phyloP scores from a whole-genome alignment of 2,329 filamentous ascomycete species.

The Ascochyta fabae region DNA sequence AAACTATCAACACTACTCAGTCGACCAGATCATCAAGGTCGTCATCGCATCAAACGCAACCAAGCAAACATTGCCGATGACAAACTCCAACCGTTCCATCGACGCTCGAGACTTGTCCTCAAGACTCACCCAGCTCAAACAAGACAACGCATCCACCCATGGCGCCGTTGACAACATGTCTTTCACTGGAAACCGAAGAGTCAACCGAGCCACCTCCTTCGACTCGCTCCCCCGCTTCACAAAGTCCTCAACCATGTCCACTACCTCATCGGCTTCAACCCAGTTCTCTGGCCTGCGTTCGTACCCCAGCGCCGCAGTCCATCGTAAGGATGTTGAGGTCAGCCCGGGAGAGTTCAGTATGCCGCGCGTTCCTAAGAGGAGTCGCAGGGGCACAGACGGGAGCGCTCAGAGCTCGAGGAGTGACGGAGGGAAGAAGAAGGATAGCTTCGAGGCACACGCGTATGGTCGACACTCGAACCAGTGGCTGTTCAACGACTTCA shows the following conservation, averaged over 20 bases:
- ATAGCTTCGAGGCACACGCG: constrained; percentile 37
- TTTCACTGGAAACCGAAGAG: constrained; percentile 22
- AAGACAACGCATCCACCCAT: constrained; percentile 14
- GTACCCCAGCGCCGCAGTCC: constrained; percentile 22
- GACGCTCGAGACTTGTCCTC: constrained; percentile 36
- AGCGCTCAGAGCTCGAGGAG: constrained; percentile 20
- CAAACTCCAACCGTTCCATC: constrained; percentile 34
- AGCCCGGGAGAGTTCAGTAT: constrained; percentile 38
- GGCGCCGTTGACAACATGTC: constrained; percentile 25
- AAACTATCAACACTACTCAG: constrained; percentile 6
- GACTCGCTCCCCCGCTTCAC: constrained; percentile 31
- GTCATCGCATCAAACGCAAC: neutral
- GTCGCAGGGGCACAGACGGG: constrained; percentile 24
- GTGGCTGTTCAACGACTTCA: constrained; percentile 50
- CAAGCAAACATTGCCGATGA: constrained; percentile 35
- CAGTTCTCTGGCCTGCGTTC: constrained; percentile 21
- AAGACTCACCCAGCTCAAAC: constrained; percentile 27
- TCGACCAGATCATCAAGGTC: constrained; percentile 3
- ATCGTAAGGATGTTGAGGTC: constrained; percentile 30
- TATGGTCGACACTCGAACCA: constrained; percentile 47
- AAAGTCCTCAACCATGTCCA: constrained; percentile 39
- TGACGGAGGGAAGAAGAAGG: constrained; percentile 22
- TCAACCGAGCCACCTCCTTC: constrained; percentile 40
- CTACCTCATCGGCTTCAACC: constrained; percentile 23
- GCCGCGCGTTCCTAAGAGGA: constrained; percentile 28